Conservation (phyloP, 2,329 filamentous ascomycete species). For the Alternaria infectoria region DNA sequence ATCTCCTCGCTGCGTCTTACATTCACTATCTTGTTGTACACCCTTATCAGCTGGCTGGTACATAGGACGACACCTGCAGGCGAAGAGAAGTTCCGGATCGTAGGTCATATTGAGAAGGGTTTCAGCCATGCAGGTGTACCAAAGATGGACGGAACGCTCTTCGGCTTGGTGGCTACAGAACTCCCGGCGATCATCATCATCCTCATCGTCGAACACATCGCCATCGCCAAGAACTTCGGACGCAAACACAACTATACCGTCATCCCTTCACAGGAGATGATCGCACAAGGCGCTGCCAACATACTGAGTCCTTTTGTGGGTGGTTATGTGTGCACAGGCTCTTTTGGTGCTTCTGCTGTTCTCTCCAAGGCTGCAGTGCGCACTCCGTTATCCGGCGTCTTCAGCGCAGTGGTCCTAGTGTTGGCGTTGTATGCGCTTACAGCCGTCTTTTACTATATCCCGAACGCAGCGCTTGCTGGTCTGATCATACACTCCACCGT, state of each 20-base stretch:
- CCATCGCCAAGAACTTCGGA: conserved; percentile 93
- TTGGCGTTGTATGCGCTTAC: conserved; percentile 86
- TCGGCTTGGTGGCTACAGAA: conserved; percentile 70
- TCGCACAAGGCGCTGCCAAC: conserved; percentile 88
- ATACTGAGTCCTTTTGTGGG: conserved; percentile 86
- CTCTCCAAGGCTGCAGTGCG: conserved; percentile 92
- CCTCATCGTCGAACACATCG: conserved; percentile 90
- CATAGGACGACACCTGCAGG: conserved; percentile 57
- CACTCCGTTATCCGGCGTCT: conserved; percentile 84
- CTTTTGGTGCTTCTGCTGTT: conserved; percentile 92
- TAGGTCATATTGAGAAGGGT: conserved; percentile 78
- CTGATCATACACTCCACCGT: conserved; percentile 94
- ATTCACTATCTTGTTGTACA: conserved; percentile 89
- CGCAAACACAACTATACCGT: conserved; percentile 92
- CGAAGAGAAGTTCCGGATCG: conserved; percentile 67
- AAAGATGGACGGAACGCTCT: conserved; percentile 66
- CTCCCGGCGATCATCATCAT: conserved; percentile 87
- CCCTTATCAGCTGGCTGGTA: conserved; percentile 81
- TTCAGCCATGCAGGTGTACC: conserved; percentile 81
- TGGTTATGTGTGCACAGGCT: conserved; percentile 87
- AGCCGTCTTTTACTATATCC: conserved; percentile 89
- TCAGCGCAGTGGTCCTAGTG: conserved; percentile 82
- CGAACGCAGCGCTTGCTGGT: conserved; percentile 76
- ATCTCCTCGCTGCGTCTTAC: conserved; percentile 83
- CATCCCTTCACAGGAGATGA: conserved; percentile 89